Base-by-base conservation (phyloP, 495 filamentous ascomycete species). In the Penicillium soppii region DNA sequence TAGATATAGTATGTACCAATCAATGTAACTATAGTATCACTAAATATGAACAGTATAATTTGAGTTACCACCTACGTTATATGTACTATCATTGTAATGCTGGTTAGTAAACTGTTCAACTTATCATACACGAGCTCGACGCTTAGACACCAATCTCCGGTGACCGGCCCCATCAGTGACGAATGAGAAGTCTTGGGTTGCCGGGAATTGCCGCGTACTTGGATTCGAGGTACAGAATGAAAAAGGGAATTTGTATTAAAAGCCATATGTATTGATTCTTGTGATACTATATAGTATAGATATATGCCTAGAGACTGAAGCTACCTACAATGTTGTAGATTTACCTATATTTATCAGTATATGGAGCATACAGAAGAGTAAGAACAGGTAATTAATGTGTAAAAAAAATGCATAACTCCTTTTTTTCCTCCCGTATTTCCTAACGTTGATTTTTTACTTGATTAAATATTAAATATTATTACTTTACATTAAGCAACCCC, bases 101-200 rank as follows among this genome's bases (percentile, higher is more conserved):
- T n/a, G n/a, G n/a, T n/a, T n/a, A n/a, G n/a, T n/a, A n/a, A n/a
- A 26, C 36, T 38, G 1, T 13, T 33, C 13, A 23, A 21, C 13
- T 16, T 27, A 21, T 39, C 25, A 25, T 27, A 43, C 48, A 43
- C 27, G 46, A 49, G 43, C n/a, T 42, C 13, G 20, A 49, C 60
- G 60, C 60, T 58, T 61, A 58, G 54, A 47, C 59, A 52, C 55
- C 55, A 57, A 57, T 57, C 55, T 58, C 55, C 55, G 55, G 55
- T 54, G 45, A 54, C 50, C 50, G 54, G 54, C 50, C 49, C 50
- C 43, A 44, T 33, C 43, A 38, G 43, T 32, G 45, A 42, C 57
- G 53, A 59, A 50, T 46, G 16, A 46, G 39, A 43, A 25, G 7
- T 5, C 13, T 19, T 52, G 43, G 48, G 48, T 45, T 49, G 47